Percentiles rank a stretch among this genome's conserved stretches.
Conservation (phyloP, 148 eudicot species). For the Nyssa sinensis region DNA sequence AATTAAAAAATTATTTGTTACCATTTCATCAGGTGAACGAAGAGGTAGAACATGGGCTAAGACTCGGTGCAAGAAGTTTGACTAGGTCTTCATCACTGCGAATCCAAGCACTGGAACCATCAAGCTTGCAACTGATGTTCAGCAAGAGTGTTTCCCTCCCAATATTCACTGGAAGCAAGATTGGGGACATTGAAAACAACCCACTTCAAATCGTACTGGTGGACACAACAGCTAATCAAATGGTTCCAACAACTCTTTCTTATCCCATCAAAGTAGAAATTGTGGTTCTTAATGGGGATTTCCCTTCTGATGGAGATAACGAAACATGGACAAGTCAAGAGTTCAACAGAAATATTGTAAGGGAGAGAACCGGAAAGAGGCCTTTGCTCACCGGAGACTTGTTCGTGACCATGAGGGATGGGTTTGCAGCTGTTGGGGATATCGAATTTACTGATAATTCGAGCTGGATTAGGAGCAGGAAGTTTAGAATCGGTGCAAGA, state of each 20-base stretch:
- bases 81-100: slow-evolving; percentile 35
- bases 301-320: slow-evolving; percentile 22
- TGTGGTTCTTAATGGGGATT: slow-evolving; percentile 65
- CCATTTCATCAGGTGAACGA: slow-evolving; percentile 44
- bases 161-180: slow-evolving; percentile 52
- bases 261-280: slow-evolving; percentile 51
- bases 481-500: slow-evolving; percentile 65
- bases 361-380: slow-evolving; percentile 57
- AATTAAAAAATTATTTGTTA: background rate
- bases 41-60: slow-evolving; percentile 57
- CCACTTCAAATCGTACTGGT: slow-evolving; percentile 45
- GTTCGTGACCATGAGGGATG: slow-evolving; percentile 42
- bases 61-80: slow-evolving; percentile 25
- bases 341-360: slow-evolving; percentile 40
- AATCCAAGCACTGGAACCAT: slow-evolving; percentile 42
- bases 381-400: slow-evolving; percentile 62
- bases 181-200: slow-evolving; percentile 31
- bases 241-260: slow-evolving; percentile 21
- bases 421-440: slow-evolving; percentile 38
- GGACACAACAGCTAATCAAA: slow-evolving; percentile 22
- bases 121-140: slow-evolving; percentile 43
- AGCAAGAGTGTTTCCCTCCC: slow-evolving; percentile 26
- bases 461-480: slow-evolving; percentile 73
- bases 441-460: slow-evolving; percentile 77
- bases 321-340: slow-evolving; percentile 44